Percentiles rank a stretch among this genome's conserved stretches.
Evolutionary conservation across 2,329 filamentous ascomycete species (phyloP).

Genomic region (Leptographium flavum): DNA sequence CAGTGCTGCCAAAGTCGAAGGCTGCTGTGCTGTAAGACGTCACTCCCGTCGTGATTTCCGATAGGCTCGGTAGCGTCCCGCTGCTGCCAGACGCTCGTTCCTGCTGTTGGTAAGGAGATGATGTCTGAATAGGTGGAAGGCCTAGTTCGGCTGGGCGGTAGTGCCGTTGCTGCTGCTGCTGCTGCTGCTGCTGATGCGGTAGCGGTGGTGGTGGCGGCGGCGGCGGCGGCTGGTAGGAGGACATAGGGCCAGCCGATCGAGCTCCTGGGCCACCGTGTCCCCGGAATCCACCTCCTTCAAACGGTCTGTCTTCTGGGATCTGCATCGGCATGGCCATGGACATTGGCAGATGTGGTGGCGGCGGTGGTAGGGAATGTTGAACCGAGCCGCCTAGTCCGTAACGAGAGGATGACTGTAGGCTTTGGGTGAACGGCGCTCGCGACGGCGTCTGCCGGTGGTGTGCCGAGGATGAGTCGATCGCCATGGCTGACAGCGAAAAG

Average conservation of each 20-base stretch:
- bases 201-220: conserved; percentile 14
- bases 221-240: conserved; percentile 5
- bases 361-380: conserved; percentile 6
- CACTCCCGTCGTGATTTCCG: conserved; percentile 49
- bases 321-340: too few relatives aligned
- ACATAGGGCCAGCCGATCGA: too few relatives aligned
- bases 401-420: conserved; percentile 22
- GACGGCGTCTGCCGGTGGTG: conserved; percentile 23
- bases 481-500: conserved; percentile 52
- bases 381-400: conserved; percentile 22
- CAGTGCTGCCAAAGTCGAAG: conserved; percentile 23
- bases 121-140: conserved; percentile 38
- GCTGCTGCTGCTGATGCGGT: conserved; percentile 13
- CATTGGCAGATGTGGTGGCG: too few relatives aligned
- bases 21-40: conserved; percentile 46
- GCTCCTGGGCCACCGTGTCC: not conserved
- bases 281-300: not conserved
- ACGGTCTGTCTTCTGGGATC: not conserved
- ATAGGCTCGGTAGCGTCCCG: conserved; percentile 42
- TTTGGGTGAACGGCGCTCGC: conserved; percentile 11
- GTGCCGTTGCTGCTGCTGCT: conserved; percentile 13
- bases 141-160: conserved; percentile 21
- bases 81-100: conserved; percentile 13
- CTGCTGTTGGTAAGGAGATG: conserved; percentile 1
- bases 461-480: conserved; percentile 20